phyloP scores from a whole-genome alignment of 2,329 filamentous ascomycete genomes.

The Sclerotinia glacialis region DNA sequence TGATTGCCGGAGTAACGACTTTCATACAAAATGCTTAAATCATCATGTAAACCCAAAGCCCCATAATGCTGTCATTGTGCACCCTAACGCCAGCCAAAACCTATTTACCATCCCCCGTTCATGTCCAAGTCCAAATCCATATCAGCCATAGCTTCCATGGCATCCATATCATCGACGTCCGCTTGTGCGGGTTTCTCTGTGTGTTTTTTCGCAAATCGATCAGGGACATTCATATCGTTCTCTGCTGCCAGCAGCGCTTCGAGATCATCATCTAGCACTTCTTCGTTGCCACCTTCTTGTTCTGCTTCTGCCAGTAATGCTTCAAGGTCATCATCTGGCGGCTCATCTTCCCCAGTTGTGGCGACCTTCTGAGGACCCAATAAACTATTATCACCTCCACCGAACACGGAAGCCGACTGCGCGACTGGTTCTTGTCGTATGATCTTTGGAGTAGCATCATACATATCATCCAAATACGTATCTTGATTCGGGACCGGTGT shows the following conservation, averaged over 20 bases:
- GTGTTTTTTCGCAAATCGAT: constrained; percentile 9
- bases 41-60: constrained; percentile 19
- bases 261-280: constrained; percentile 33
- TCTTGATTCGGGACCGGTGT: constrained; percentile 46
- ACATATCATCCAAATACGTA: constrained; percentile 43
- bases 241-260: constrained; percentile 32
- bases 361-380: constrained; percentile 32
- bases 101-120: constrained; percentile 16
- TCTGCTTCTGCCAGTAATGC: constrained; percentile 32
- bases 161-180: constrained; percentile 33
- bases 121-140: constrained; percentile 55
- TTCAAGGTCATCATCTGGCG: constrained; percentile 45
- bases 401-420: constrained; percentile 31
- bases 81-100: constrained; percentile 6
- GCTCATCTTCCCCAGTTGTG: constrained; percentile 31
- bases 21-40: background rate
- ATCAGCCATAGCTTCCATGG: constrained; percentile 60
- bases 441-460: constrained; percentile 50
- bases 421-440: constrained; percentile 28
- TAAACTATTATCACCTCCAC: constrained; percentile 28
- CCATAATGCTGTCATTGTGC: constrained; percentile 13
- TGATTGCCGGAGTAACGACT: background rate
- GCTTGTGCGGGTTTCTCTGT: constrained; percentile 28
- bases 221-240: constrained; percentile 30
- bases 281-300: constrained; percentile 46